Base-by-base conservation (phyloP, 805 yeast species). In the Komagataella populi region DNA sequence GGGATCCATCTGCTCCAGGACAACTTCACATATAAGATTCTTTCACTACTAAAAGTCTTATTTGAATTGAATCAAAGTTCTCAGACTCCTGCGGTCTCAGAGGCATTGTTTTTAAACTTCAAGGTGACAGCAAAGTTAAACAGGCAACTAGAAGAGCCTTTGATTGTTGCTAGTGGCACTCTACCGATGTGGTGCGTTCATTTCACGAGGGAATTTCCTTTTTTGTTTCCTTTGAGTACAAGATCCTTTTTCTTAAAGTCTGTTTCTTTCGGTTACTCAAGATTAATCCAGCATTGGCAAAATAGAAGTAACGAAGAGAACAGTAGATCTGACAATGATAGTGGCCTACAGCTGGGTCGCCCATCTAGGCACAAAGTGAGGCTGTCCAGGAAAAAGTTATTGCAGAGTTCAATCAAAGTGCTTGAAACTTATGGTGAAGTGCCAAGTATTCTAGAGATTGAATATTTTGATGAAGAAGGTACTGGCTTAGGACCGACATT, bases 401-500 rank as follows among this genome's bases (percentile, higher is more conserved):
- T 93, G 49, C 80, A 81, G 55, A 83, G 93, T 53, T 95, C 96
- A 0, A 65, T 85, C 49, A 87, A 87, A 59, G 84, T 90, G 1
- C 69, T 93, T 64, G 83, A 80, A 47, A 69, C 78, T 49, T 84
- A 87, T 62, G 95, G 93, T 0, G 68, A 85, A 0, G 74, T 83
- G n/a, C 89, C 96, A 1, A 84, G 88, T 24, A 71, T 86, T 4
- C 67, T 91, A 20, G 98, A 91, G 59, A 81, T 93, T 52, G 96
- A 90, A 62, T 91, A 85, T 59, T 80, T 75, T 55, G 89, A 84
- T 56, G 99, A 91, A 63, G 96, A 76, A 6, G 99, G 98, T n/a
- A 83, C 96, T 0, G 99, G 99, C 0, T 68, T 89, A 47, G 99
- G 99, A 0, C 99, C 99, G 3, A 91, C 99, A 0, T 70, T 90